Evolutionary conservation across 352 stramenopile species (phyloP), one percentile per base, ranked within the genome.

Genomic region (Plasmopara viticola): DNA sequence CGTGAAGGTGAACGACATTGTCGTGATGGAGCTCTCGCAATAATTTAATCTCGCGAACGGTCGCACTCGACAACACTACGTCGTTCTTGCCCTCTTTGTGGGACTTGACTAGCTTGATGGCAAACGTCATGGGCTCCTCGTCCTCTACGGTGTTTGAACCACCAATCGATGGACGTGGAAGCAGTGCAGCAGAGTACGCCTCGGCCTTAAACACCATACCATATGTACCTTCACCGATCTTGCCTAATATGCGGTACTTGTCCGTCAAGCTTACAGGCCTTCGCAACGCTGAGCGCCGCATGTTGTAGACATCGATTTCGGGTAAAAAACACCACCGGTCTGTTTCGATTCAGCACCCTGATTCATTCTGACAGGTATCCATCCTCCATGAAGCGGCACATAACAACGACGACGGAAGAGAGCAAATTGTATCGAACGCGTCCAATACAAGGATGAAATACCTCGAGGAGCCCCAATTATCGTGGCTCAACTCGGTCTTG

Each of bases 81-180:
- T 95, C 84, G 65, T 92, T 93, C 56, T 94, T 93, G 29, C 81
- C 84, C 53, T 95, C 86, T 45, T 94, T 94, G 53, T 95, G 86
- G 6, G 79, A 83, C 65, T 95, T 93, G 54, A 95, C 86, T 54
- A 95, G 53, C 52, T 94, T 95, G 56, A 95, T 86, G 12, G 83
- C 86, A 50, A 95, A 92, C 45, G 71, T 87, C 72, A 87, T 76
- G 34, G 77, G 70, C 56, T 94, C 82, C 46, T 91, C 75, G 29
- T 91, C 78, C 37, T 85, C 78, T 2, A 39, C 53, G 14, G 44
- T 53, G 43, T 48, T 51, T 29, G 52, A 40, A 9, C 44, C 44
- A 37, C 28, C 30, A 17, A 29, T 47, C 12, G 45, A 39, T 2
- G 68, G 60, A 9, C 66, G 70, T 9, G 74, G 74, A 38, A 82